Base-by-base conservation (phyloP, 2,329 filamentous ascomycete species). In the Venturia effusa region DNA sequence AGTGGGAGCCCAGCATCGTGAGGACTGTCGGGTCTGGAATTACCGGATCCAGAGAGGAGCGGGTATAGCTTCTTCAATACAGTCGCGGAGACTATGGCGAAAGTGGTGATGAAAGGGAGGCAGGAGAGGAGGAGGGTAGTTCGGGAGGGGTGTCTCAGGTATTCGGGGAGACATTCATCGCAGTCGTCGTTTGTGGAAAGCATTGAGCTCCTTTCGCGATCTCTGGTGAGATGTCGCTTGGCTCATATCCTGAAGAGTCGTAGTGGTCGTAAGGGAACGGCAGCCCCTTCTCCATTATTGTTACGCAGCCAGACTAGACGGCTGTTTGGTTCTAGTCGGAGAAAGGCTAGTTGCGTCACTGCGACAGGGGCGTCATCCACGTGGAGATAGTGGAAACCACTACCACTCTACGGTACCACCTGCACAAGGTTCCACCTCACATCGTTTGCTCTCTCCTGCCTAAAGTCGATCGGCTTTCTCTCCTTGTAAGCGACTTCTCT, bases 11-110 rank as follows among this genome's bases (percentile, higher is more conserved):
- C 37, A 66, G 64, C 67, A 68, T 68, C 65, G 24, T 64, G n/a
- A 51, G 71, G 65, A 39, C 68, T 43, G 22, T 55, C 30, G 1
- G 24, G 15, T 19, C 34, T 34, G 79, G 61, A 77, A 78, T 19
- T 60, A 66, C 80, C 80, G 48, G 87, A 59, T 66, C 81, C 80
- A 48, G 88, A 85, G 10, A 95, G 81, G n/a, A 84, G 77, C 3
- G 90, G 90, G 69, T 90, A 92, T 22, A 95, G 76, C 69, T 84
- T 87, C 41, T 84, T 82, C 61, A 85, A 81, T 61, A 88, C 87
- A 63, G 89, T 75, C 41, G 83, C 70, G 61, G 82, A 83, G 68
- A 89, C 83, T 61, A 83, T 70, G 67, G 84, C 67, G 74, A 93
- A 93, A 43, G 89, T 89, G 65, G 85, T 73, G 65, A 89, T 72